Percentiles rank a stretch among this genome's conserved stretches.
Evolutionary conservation across 1,284 basidiomycete species (phyloP).

Genomic region (Puccinia hordei): DNA sequence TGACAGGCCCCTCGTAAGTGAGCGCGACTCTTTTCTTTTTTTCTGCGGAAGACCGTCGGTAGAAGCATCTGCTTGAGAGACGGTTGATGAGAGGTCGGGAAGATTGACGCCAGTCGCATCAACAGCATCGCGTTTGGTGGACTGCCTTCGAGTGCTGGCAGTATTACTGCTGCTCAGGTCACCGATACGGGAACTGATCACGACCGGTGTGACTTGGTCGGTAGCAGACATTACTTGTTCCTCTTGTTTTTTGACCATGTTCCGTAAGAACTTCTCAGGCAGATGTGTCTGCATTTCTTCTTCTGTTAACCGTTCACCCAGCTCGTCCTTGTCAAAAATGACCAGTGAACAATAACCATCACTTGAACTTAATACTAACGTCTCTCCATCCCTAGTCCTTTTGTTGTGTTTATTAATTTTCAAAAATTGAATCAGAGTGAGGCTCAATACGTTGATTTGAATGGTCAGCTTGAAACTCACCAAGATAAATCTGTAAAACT

Average conservation of each 20-base stretch:
- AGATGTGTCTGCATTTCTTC: slow-evolving; percentile 27
- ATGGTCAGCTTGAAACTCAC: slow-evolving; percentile 64
- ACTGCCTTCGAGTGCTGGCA: background rate
- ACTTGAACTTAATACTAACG: slow-evolving; percentile 83
- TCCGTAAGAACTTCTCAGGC: background rate
- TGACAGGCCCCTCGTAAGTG: slow-evolving; percentile 45
- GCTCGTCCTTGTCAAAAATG: slow-evolving; percentile 75
- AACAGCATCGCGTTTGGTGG: background rate
- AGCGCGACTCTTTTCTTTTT: slow-evolving; percentile 45
- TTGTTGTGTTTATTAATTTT: background rate
- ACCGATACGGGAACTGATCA: background rate
- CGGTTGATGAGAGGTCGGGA: background rate
- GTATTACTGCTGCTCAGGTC: background rate
- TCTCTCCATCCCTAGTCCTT: slow-evolving; percentile 94
- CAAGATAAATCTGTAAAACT: slow-evolving; percentile 96
- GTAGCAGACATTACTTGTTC: background rate
- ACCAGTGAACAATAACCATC: slow-evolving; percentile 97
- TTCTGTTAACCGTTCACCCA: slow-evolving; percentile 66
- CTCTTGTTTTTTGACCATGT: background rate
- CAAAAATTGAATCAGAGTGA: slow-evolving; percentile 21
- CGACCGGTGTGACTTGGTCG: background rate
- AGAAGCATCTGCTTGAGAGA: background rate
- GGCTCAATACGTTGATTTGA: slow-evolving; percentile 13
- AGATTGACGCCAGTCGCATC: background rate
- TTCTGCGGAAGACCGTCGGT: slow-evolving; percentile 3